Percentiles rank a stretch among this genome's conserved stretches.
Conservation (phyloP, 768 basidiomycete genomes). For the Tephrocybe sp. region DNA sequence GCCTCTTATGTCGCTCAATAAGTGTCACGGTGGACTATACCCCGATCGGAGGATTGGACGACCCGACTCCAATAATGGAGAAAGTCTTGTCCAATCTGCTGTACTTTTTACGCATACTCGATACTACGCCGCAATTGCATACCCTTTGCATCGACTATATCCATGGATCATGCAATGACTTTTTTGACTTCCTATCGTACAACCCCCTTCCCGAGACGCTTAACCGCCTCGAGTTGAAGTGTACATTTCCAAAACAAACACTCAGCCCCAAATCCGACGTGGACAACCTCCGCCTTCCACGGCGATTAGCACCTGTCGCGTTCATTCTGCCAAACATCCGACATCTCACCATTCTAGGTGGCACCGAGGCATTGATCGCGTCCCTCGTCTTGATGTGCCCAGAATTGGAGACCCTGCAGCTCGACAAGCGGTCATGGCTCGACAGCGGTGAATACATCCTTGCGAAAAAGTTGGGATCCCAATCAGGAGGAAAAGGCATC, state of each 20-base stretch:
- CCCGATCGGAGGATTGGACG: not conserved
- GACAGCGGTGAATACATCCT: not conserved
- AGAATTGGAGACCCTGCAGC: slow-evolving; percentile 2
- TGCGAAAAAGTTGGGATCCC: not conserved
- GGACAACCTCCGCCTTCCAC: not conserved
- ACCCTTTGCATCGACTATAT: slow-evolving; percentile 8
- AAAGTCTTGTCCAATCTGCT: slow-evolving; percentile 8
- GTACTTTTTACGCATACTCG: slow-evolving; percentile 10
- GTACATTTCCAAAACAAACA: not conserved
- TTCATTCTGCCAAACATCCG: slow-evolving; percentile 3
- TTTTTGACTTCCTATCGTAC: slow-evolving; percentile 10
- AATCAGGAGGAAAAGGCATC: not conserved
- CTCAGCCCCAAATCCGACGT: too few species aligned
- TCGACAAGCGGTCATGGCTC: not conserved
- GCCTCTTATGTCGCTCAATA: slow-evolving; percentile 9
- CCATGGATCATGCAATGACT: slow-evolving; percentile 8
- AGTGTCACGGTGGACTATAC: slow-evolving; percentile 10
- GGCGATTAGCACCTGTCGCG: not conserved
- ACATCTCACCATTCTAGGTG: slow-evolving; percentile 6
- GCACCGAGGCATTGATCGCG: not conserved
- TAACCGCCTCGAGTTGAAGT: slow-evolving; percentile 3
- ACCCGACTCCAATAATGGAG: slow-evolving; percentile 1
- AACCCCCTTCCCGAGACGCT: slow-evolving; percentile 12
- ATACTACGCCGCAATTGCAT: slow-evolving; percentile 8
- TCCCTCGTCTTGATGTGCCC: slow-evolving; percentile 9